Percentiles rank a stretch among this genome's conserved stretches.
Evolutionary conservation across 768 basidiomycete genomes (phyloP).

Genomic region (Suillus subalutaceus): DNA sequence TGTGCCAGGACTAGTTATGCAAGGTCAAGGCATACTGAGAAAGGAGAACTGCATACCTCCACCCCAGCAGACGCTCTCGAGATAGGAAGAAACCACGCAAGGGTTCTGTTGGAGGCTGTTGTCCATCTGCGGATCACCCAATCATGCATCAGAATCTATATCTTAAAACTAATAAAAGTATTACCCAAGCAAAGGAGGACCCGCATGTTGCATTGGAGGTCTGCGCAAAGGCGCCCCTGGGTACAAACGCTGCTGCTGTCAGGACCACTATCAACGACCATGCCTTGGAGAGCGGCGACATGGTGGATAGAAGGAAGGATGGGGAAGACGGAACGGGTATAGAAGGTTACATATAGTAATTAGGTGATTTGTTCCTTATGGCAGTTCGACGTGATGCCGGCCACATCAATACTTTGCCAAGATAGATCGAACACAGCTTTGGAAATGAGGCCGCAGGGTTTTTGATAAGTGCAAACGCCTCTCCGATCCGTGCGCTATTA

Average conservation of each 20-base stretch:
- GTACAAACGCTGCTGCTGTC: slow-evolving; percentile 21
- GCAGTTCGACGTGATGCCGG: slow-evolving; percentile 11
- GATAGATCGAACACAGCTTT: neutral
- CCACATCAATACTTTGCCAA: neutral
- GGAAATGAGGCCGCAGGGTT: neutral
- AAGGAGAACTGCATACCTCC: slow-evolving; percentile 39
- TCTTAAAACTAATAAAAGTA: neutral
- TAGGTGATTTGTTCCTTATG: slow-evolving; percentile 17
- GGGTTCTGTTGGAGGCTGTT: slow-evolving; percentile 53
- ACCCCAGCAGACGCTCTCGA: slow-evolving; percentile 44
- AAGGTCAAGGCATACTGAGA: slow-evolving; percentile 13
- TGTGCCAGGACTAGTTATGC: slow-evolving; percentile 21
- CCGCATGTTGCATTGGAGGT: slow-evolving; percentile 25
- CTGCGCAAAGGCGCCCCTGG: slow-evolving; percentile 24
- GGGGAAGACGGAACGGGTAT: neutral
- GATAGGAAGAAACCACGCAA: slow-evolving; percentile 46
- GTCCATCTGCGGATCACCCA: slow-evolving; percentile 24
- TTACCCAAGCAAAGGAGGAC: slow-evolving; percentile 31
- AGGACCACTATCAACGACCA: slow-evolving; percentile 25
- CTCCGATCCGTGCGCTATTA: neutral
- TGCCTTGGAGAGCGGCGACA: slow-evolving; percentile 12
- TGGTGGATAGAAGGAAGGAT: slow-evolving; percentile 14
- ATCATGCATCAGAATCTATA: slow-evolving; percentile 5
- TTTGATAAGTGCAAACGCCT: neutral
- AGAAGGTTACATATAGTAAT: neutral